Conservation (phyloP, 2,329 filamentous ascomycete species). For the Alternaria sp. region DNA sequence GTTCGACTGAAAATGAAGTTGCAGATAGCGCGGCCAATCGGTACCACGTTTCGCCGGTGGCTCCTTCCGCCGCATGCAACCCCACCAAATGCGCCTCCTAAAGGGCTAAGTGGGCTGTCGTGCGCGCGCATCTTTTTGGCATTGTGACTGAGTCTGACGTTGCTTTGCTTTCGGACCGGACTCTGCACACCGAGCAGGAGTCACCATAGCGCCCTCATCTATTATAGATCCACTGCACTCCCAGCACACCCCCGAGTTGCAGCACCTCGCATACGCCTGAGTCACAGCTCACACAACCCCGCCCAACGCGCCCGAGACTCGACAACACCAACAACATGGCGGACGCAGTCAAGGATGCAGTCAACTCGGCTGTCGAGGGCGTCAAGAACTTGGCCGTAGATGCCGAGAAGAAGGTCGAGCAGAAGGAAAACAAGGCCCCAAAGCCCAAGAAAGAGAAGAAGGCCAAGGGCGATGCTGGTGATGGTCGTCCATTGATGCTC, state of each 20-base stretch:
- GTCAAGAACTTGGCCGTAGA: slow-evolving; percentile 66
- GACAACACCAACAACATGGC: slow-evolving; percentile 49
- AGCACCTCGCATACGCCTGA: slow-evolving; percentile 26
- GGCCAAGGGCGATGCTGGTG: slow-evolving; percentile 48
- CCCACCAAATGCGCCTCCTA: slow-evolving; percentile 34
- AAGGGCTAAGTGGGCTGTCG: slow-evolving; percentile 29
- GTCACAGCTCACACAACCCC: slow-evolving; percentile 32
- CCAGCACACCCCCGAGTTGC: background rate
- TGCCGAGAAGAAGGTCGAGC: slow-evolving; percentile 41
- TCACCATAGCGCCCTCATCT: slow-evolving; percentile 5
- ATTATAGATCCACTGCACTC: slow-evolving; percentile 5
- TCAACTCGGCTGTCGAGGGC: slow-evolving; percentile 61
- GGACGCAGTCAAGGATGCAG: slow-evolving; percentile 57
- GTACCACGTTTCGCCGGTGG: slow-evolving; percentile 31
- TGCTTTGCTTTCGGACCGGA: slow-evolving; percentile 8
- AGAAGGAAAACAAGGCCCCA: slow-evolving; percentile 24
- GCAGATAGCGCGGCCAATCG: slow-evolving; percentile 32
- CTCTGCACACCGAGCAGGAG: slow-evolving; percentile 7
- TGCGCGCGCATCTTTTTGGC: slow-evolving; percentile 29
- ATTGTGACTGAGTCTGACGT: slow-evolving; percentile 27
- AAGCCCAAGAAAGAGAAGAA: slow-evolving; percentile 56
- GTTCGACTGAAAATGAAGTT: slow-evolving; percentile 37
- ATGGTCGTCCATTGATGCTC: slow-evolving; percentile 56
- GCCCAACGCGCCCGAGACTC: slow-evolving; percentile 27
- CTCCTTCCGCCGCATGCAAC: slow-evolving; percentile 22